phyloP scores from a whole-genome alignment of 768 basidiomycete species.

The Porphyrellus cyaneotinctus region DNA sequence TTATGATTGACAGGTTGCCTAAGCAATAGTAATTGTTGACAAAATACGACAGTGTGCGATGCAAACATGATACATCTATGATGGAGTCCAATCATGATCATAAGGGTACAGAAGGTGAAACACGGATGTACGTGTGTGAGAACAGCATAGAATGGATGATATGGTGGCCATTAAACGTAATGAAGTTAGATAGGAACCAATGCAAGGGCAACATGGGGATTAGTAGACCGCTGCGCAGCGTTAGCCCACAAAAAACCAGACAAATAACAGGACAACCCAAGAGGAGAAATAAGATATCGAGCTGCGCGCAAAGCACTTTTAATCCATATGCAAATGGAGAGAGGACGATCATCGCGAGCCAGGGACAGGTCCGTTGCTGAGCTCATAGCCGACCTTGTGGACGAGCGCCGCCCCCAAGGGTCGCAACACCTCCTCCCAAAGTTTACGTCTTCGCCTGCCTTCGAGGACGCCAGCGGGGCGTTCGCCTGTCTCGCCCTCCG shows the following conservation, averaged over 20 bases:
- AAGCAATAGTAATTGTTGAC: neutral
- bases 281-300: neutral
- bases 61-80: neutral
- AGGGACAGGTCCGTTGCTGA: constrained; percentile 61
- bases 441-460: constrained; percentile 51
- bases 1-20: neutral
- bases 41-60: neutral
- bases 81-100: neutral
- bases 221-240: neutral
- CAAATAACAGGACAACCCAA: constrained; percentile 4
- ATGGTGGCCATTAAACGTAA: neutral
- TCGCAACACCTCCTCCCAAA: constrained; percentile 65
- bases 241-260: neutral
- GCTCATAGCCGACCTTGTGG: constrained; percentile 70
- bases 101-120: neutral
- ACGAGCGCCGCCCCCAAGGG: constrained; percentile 64
- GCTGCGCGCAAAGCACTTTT: constrained; percentile 10
- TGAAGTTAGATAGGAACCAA: neutral
- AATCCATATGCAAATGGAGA: neutral
- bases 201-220: neutral
- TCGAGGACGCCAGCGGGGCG: constrained; percentile 62
- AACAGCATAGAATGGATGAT: neutral
- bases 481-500: constrained; percentile 78
- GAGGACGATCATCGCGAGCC: constrained; percentile 19
- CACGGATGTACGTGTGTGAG: neutral